Conservation (phyloP, 768 basidiomycete genomes). For the Suillus weaverae region DNA sequence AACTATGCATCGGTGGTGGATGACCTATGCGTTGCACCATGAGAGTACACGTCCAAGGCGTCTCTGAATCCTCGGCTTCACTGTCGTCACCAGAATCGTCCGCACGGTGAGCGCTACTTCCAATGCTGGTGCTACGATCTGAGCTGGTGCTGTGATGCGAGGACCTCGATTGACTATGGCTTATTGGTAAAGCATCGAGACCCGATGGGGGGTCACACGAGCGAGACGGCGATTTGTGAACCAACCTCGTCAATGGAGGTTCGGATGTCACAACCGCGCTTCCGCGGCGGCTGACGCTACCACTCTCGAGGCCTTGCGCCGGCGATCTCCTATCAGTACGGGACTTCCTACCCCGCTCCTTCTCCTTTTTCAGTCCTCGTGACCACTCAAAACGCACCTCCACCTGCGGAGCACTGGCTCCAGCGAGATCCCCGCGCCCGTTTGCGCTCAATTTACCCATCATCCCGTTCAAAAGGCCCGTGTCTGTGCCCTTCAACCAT, state of each 20-base stretch:
- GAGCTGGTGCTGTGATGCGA: constrained; percentile 42
- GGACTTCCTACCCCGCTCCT: constrained; percentile 21
- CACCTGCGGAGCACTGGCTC: constrained; percentile 36
- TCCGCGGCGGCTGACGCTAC: constrained; percentile 19
- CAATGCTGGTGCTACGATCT: constrained; percentile 27
- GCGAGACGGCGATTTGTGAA: constrained; percentile 13
- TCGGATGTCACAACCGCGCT: constrained; percentile 15
- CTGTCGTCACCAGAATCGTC: constrained; percentile 73
- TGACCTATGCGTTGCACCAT: constrained; percentile 51
- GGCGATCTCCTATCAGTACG: constrained; percentile 18
- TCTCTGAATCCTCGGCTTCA: constrained; percentile 95
- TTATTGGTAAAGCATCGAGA: constrained; percentile 4
- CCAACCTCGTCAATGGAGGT: constrained; percentile 7
- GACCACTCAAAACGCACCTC: constrained; percentile 85
- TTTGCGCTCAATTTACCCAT: constrained; percentile 38
- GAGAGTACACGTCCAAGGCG: constrained; percentile 92
- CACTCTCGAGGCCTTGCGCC: constrained; percentile 8
- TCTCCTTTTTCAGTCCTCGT: constrained; percentile 34
- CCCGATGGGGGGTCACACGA: constrained; percentile 10
- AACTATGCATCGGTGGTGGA: constrained; percentile 10
- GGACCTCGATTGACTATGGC: constrained; percentile 40
- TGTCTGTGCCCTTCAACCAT: constrained; percentile 67
- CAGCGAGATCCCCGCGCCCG: constrained; percentile 22
- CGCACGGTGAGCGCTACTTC: constrained; percentile 20
- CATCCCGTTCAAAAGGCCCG: constrained; percentile 46